These are phyloP conservation scores for Penicillium daleae DNA, from an alignment of 495 filamentous ascomycete genomes.

Conservation along the genomic window DNA sequence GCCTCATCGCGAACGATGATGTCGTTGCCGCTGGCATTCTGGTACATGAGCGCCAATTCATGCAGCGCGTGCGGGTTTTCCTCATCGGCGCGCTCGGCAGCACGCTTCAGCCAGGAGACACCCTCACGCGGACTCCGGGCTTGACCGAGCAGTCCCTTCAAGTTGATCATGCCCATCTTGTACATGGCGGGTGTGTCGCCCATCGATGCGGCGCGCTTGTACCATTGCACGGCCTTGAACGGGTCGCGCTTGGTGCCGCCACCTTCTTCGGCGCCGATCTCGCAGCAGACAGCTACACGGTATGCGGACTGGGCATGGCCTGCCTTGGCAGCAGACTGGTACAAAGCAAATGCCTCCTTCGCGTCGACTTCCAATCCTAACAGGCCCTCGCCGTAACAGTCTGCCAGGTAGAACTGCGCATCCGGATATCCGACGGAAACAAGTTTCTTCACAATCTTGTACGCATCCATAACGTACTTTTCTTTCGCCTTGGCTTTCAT, in stretches of 20 bases:
- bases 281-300: constrained; percentile 94
- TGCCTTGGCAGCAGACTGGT: constrained; percentile 89
- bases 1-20: constrained; percentile 76
- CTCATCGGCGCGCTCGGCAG: constrained; percentile 82
- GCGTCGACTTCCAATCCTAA: constrained; percentile 75
- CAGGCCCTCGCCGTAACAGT: constrained; percentile 79
- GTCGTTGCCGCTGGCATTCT: constrained; percentile 67
- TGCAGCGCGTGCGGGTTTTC: constrained; percentile 96
- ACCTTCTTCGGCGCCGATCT: constrained; percentile 91
- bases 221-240: constrained; percentile 95
- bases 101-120: constrained; percentile 87
- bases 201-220: constrained; percentile 85
- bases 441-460: constrained; percentile 90
- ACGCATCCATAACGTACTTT: constrained; percentile 80
- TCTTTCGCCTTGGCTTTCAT: constrained; percentile 77
- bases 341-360: constrained; percentile 88
- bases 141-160: constrained; percentile 94
- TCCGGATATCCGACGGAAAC: constrained; percentile 68
- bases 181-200: constrained; percentile 96
- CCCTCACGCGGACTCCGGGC: constrained; percentile 82
- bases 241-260: constrained; percentile 91
- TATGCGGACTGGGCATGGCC: constrained; percentile 88
- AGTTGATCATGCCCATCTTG: constrained; percentile 93
- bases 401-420: constrained; percentile 92
- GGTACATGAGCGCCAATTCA: constrained; percentile 87